Evolutionary conservation across 345 rosid species (phyloP), one percentile per base, ranked within the genome.

Genomic region (Orychophragmus violaceus): DNA sequence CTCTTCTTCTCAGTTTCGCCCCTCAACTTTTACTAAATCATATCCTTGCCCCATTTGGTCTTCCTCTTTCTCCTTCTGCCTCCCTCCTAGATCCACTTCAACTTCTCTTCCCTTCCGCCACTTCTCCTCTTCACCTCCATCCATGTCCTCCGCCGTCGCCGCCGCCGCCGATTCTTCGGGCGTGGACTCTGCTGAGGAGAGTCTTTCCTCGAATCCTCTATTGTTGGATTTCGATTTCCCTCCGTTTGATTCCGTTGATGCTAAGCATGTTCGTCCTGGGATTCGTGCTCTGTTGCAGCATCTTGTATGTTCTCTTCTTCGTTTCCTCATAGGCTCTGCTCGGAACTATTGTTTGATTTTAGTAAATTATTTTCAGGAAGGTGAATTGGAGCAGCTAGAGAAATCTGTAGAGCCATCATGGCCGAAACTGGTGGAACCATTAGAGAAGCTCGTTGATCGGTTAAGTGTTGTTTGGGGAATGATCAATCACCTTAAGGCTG

Each of bases 371-470:
- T 29, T 30, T 44, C 8, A 90, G 96, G 94, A 85, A 69, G 70
- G 48, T 80, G 89, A 85, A 62, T 59, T 91, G 82, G 95, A 88
- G 70, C 70, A 82, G 69, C 62, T 87, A 76, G 96, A 91, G 85
- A 82, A 66, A 62, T 79, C 37, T 2, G 86, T 87, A 78, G 90
- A 87, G 64, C 98, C 98, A 0, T 62, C 95, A 1, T 91, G 98
- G 98, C 77, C 85, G 14, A 89, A 83, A 62, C 68, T 91, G 71
- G 92, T 85, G 56, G 98, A 89, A 67, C 98, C 98, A 21, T 55
- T 89, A 77, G 96, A 87, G 85, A 91, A 81, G 79, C 71, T 87
- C 28, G 49, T 77, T n/a, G 98, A 88, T 78, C 76, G 64, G 13
- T 70, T 87, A 77, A 7, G n/a, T n/a, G n/a, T n/a, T n/a, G n/a